Percentiles rank a stretch among this genome's conserved stretches.
phyloP scores from a whole-genome alignment of 805 yeast genomes.

The Myxozyma sirexii region DNA sequence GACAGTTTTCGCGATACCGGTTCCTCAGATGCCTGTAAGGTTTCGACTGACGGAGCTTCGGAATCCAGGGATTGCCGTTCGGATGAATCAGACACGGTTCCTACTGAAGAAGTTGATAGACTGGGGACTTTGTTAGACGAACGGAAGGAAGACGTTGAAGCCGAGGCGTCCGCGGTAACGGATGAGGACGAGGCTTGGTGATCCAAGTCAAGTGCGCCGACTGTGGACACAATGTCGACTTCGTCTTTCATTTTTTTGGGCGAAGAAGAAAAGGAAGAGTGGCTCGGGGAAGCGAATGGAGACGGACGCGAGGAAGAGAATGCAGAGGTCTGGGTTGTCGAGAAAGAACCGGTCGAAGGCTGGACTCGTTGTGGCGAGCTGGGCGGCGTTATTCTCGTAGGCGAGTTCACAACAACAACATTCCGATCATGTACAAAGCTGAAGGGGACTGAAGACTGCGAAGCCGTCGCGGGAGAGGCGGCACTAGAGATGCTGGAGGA shows the following conservation, averaged over 20 bases:
- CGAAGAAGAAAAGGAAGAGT: slow-evolving; percentile 4
- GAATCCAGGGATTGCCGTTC: slow-evolving; percentile 7
- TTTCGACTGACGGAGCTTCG: slow-evolving; percentile 1
- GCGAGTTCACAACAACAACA: slow-evolving; percentile 18
- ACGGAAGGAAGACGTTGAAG: background rate
- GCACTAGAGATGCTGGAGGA: background rate
- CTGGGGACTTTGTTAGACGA: background rate
- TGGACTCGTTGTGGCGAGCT: slow-evolving; percentile 9
- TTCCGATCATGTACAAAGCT: slow-evolving; percentile 18
- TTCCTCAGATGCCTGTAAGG: background rate
- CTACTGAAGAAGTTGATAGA: slow-evolving; percentile 3
- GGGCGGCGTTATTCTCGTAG: slow-evolving; percentile 10
- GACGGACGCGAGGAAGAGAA: slow-evolving; percentile 9
- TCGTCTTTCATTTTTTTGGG: background rate
- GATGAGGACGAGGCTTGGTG: background rate
- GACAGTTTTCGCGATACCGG: background rate
- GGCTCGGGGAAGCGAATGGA: background rate
- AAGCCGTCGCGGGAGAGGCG: background rate
- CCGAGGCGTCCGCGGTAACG: background rate
- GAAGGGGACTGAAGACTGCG: background rate
- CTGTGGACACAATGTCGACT: background rate
- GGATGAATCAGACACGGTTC: slow-evolving; percentile 10
- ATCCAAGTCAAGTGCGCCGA: background rate
- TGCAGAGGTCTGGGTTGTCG: slow-evolving; percentile 4
- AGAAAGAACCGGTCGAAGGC: background rate